Evolutionary conservation across 805 yeast genomes (phyloP).

Genomic region (Yarrowia alimentaria): DNA sequence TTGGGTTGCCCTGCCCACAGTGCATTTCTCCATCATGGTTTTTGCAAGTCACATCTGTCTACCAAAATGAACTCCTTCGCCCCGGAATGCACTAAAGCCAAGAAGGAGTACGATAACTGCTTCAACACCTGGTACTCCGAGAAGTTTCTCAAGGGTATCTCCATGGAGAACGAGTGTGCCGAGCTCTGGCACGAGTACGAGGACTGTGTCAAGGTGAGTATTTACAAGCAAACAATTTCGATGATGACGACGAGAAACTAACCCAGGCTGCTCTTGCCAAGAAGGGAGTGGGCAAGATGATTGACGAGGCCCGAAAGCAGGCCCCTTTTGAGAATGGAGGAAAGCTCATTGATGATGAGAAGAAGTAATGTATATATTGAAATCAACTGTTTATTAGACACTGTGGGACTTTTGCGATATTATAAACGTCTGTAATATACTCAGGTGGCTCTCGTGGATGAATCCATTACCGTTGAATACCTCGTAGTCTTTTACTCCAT

Average conservation of each 20-base stretch:
- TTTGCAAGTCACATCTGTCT: conserved; percentile 8
- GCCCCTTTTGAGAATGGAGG: conserved; percentile 69
- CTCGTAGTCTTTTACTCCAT: no score
- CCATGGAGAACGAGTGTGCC: conserved; percentile 75
- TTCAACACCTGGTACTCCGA: conserved; percentile 95
- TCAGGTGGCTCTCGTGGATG: no score
- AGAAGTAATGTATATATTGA: conserved; percentile 21
- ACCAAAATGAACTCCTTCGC: conserved; percentile 53
- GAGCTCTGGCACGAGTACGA: conserved; percentile 86
- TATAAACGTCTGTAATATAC: no score
- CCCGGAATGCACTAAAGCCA: conserved; percentile 89
- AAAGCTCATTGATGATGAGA: conserved; percentile 25
- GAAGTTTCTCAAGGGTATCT: conserved; percentile 36
- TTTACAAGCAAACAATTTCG: conserved; percentile 23
- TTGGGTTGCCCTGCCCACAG: conserved; percentile 5
- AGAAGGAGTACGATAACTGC: conserved; percentile 85
- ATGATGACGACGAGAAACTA: conserved; percentile 3
- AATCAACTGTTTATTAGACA: no score
- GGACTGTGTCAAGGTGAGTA: conserved; percentile 72
- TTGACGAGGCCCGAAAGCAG: conserved; percentile 85
- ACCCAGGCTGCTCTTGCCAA: conserved; percentile 52
- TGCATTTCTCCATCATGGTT: background rate
- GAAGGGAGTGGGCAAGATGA: conserved; percentile 75
- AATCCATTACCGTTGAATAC: no score
- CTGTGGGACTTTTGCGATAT: no score